Evolutionary conservation across 768 basidiomycete genomes (phyloP), one percentile per base, ranked within the genome.

Genomic region (Collybiopsis confluens): DNA sequence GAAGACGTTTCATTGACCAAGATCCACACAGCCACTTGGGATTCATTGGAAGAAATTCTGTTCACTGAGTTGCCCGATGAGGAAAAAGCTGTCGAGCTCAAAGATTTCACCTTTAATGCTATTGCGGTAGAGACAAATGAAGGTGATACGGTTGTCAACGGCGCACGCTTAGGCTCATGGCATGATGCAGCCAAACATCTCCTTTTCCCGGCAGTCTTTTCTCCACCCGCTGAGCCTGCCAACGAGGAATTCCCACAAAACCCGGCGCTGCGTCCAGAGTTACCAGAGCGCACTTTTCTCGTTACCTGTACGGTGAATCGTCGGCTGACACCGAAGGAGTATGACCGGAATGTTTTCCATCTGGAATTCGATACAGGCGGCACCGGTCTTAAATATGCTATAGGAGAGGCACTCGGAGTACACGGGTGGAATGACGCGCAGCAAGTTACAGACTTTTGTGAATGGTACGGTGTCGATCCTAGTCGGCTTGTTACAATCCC

Each of bases 301-400:
- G 86, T 98, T 54, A 96, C 91, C 8, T 95, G 93, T 68, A 83
- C 86, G 5, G 94, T 97, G 68, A 98, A 98, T 73, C 85, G 86
- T 41, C 90, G 97, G 28, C 82, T 99, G 45, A 98, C 97, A 1
- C 97, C 97, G 28, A 69, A 83, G 60, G 93, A 96, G 57, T 99
- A 99, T 71, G 90, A 98, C 69, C 91, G 97, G 61, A 98, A 99
- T 70, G 94, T 99, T 28, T 98, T 98, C 78, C 97, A 99, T 72
- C 80, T 99, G 60, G 97, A 98, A 73, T 95, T 99, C 65, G 85
- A 94, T 66, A 92, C 91, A 2, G 74, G 81, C 24, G 90, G 91
- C 28, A 99, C 97, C 21, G 94, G 94, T 8, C 79, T 99, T 57
- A 92, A 88, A 70, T 99, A 99, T 69, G 85, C 83, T 33, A 92